These are phyloP conservation scores for Rusavskia elegans DNA, from an alignment of 495 filamentous ascomycete genomes.

Conservation along the genomic window DNA sequence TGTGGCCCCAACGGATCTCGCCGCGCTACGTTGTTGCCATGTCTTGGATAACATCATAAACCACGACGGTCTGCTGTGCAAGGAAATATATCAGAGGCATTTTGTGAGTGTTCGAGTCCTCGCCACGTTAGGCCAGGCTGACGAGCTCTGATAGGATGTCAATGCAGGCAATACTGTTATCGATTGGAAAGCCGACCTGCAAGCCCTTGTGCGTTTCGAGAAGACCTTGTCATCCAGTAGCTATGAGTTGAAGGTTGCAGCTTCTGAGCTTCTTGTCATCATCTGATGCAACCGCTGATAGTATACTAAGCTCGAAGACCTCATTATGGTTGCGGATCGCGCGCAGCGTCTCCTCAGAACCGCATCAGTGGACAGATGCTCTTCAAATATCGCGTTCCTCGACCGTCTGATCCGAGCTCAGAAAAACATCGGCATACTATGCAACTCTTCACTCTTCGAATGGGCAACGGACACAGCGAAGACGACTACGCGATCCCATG, in stretches of 20 bases:
- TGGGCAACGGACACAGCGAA: slow-evolving; percentile 14
- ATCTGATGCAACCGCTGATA: neutral
- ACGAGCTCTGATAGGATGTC: neutral
- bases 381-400: slow-evolving; percentile 18
- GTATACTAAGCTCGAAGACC: neutral
- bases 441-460: slow-evolving; percentile 35
- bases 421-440: slow-evolving; percentile 29
- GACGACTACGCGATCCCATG: neutral
- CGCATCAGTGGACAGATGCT: slow-evolving; percentile 7
- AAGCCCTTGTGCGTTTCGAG: slow-evolving; percentile 29
- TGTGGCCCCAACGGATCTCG: slow-evolving; percentile 36
- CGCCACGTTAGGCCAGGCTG: neutral
- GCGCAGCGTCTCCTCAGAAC: slow-evolving; percentile 13
- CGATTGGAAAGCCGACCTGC: slow-evolving; percentile 34
- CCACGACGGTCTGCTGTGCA: slow-evolving; percentile 34
- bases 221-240: slow-evolving; percentile 22
- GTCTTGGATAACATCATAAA: slow-evolving; percentile 29
- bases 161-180: neutral
- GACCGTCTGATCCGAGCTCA: slow-evolving; percentile 14
- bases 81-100: slow-evolving; percentile 31
- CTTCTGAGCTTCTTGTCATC: neutral
- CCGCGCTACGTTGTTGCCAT: slow-evolving; percentile 29
- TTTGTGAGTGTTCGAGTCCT: slow-evolving; percentile 19
- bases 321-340: neutral
- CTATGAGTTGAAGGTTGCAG: slow-evolving; percentile 20